Conservation (phyloP, 2,329 filamentous ascomycete species). For the Epichloe sp. region DNA sequence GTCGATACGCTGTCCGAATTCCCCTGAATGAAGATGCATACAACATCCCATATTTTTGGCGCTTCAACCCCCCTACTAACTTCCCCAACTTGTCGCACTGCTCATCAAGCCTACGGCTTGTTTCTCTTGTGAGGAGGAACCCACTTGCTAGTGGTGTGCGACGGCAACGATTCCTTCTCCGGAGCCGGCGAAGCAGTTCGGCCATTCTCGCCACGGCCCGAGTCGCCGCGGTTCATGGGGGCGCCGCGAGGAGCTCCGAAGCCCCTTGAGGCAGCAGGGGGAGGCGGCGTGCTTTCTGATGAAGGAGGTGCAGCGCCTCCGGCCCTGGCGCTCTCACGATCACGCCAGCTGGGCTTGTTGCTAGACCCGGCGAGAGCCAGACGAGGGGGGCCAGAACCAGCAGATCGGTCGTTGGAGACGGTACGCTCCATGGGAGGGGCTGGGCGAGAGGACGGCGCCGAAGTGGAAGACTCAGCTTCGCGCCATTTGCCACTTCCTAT, state of each 20-base stretch:
- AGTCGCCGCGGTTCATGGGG: conserved; percentile 30
- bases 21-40: not conserved
- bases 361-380: conserved; percentile 47
- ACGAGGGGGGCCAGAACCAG: conserved; percentile 40
- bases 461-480: conserved; percentile 23
- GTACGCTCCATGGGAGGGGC: conserved; percentile 27
- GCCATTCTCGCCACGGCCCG: conserved; percentile 28
- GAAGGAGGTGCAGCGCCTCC: conserved; percentile 18
- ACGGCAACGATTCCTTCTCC: conserved; percentile 34
- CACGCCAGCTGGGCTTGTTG: conserved; percentile 57
- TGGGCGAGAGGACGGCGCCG: conserved; percentile 15
- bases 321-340: conserved; percentile 47
- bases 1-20: not conserved
- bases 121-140: conserved; percentile 36
- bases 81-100: not conserved
- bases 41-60: not conserved
- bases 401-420: conserved; percentile 32
- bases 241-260: conserved; percentile 20
- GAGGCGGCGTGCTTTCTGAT: conserved; percentile 31
- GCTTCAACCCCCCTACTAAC: not conserved
- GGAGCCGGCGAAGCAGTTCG: conserved; percentile 28
- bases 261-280: conserved; percentile 28
- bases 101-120: conserved; percentile 12
- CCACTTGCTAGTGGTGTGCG: conserved; percentile 44
- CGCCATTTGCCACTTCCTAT: conserved; percentile 30